Conservation (phyloP, 352 stramenopile genomes). For the Peronospora tabacina region DNA sequence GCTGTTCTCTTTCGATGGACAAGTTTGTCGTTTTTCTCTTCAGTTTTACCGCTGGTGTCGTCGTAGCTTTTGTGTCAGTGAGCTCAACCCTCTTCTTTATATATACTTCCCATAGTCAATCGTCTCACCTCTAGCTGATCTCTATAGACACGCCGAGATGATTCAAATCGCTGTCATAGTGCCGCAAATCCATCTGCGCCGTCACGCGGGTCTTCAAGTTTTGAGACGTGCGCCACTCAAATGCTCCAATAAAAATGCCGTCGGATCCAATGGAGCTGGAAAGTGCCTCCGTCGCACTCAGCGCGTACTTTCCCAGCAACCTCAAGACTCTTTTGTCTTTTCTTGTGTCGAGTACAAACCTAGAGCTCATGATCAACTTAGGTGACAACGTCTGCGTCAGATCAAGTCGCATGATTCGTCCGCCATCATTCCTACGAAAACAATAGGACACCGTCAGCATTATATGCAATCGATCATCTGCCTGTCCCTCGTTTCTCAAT, state of each 20-base stretch:
- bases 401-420: conserved; percentile 47
- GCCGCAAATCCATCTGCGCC: conserved; percentile 72
- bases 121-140: conserved; percentile 37
- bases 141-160: conserved; percentile 80
- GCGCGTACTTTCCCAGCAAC: conserved; percentile 42
- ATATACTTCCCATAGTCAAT: conserved; percentile 17
- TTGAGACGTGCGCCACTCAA: conserved; percentile 67
- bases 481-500: too few relatives aligned
- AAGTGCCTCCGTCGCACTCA: conserved; percentile 43
- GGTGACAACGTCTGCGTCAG: conserved; percentile 51
- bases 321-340: conserved; percentile 66
- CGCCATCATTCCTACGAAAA: conserved; percentile 50
- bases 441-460: conserved; percentile 1
- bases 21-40: background rate
- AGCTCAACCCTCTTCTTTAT: conserved; percentile 16
- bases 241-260: conserved; percentile 63
- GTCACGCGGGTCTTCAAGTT: conserved; percentile 68
- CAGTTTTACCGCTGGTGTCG: background rate
- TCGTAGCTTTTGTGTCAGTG: conserved; percentile 6
- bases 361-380: conserved; percentile 52
- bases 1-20: background rate
- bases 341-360: conserved; percentile 53
- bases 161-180: conserved; percentile 81
- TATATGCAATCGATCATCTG: background rate
- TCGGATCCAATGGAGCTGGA: conserved; percentile 64